phyloP scores from a whole-genome alignment of 768 basidiomycete species.

The Mycena metata region DNA sequence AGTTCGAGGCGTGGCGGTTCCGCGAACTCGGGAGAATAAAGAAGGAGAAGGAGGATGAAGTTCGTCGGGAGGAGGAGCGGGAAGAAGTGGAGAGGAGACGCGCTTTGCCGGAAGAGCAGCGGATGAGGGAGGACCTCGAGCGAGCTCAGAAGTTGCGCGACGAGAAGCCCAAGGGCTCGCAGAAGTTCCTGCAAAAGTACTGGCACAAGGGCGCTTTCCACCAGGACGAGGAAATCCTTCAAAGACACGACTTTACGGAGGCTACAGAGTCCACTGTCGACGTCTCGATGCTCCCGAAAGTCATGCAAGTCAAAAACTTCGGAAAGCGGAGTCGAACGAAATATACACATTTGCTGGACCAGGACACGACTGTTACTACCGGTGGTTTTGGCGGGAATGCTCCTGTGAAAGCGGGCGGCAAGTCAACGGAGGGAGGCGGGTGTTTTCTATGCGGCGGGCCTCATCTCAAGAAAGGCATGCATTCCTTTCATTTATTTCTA shows the following conservation, averaged over 20 bases:
- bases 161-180: slow-evolving; percentile 91
- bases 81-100: slow-evolving; percentile 93
- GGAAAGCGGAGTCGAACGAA: slow-evolving; percentile 94
- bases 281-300: slow-evolving; percentile 88
- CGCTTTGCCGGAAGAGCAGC: slow-evolving; percentile 93
- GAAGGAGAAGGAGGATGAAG: slow-evolving; percentile 91
- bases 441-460: slow-evolving; percentile 97
- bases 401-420: slow-evolving; percentile 68
- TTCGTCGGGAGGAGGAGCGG: slow-evolving; percentile 84
- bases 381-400: slow-evolving; percentile 78
- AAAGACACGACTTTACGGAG: slow-evolving; percentile 87
- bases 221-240: slow-evolving; percentile 93
- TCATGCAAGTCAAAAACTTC: slow-evolving; percentile 98
- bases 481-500: slow-evolving; percentile 4
- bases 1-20: slow-evolving; percentile 97
- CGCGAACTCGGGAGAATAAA: slow-evolving; percentile 95
- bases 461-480: slow-evolving; percentile 89
- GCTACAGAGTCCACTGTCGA: slow-evolving; percentile 92
- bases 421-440: slow-evolving; percentile 69
- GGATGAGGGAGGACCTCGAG: slow-evolving; percentile 93
- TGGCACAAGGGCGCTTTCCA: slow-evolving; percentile 99
- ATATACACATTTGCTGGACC: slow-evolving; percentile 95
- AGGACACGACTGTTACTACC: slow-evolving; percentile 82
- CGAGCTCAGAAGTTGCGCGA: slow-evolving; percentile 84
- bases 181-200: slow-evolving; percentile 97